phyloP scores from a whole-genome alignment of 192 early-diverging fungal species.

The Anaeromyces robustus region DNA sequence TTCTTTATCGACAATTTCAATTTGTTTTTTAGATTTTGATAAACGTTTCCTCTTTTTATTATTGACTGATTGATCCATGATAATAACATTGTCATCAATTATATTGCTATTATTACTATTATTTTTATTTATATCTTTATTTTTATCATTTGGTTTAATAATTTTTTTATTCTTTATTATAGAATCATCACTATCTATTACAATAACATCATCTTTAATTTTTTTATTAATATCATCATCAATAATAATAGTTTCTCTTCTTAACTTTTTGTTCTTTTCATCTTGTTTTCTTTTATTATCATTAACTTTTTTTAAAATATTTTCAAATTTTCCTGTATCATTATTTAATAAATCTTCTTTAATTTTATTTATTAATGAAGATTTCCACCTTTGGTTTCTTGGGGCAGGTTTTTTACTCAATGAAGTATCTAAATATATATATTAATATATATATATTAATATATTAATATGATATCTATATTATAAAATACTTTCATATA shows the following conservation, averaged over 20 bases:
- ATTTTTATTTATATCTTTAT: too few relatives aligned
- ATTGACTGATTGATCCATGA: not conserved
- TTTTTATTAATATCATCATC: not conserved
- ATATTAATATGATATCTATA: too few relatives aligned
- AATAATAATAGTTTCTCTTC: not conserved
- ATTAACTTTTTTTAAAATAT: not conserved
- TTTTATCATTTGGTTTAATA: too few relatives aligned
- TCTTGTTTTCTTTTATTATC: not conserved
- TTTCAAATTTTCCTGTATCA: not conserved
- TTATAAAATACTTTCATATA: too few relatives aligned
- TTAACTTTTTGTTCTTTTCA: not conserved
- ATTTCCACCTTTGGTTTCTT: not conserved
- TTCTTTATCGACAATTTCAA: not conserved
- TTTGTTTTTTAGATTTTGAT: not conserved
- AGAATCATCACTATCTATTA: too few relatives aligned
- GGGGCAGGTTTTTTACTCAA: not conserved
- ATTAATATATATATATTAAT: too few relatives aligned
- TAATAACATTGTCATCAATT: not conserved
- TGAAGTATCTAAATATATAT: too few relatives aligned
- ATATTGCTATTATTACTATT: not conserved
- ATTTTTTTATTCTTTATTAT: too few relatives aligned
- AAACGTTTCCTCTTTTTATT: not conserved
- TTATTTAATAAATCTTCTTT: not conserved
- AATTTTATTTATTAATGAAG: not conserved
- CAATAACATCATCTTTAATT: not conserved